Base-by-base conservation (phyloP, 768 basidiomycete genomes). In the Sarcodon sp. region DNA sequence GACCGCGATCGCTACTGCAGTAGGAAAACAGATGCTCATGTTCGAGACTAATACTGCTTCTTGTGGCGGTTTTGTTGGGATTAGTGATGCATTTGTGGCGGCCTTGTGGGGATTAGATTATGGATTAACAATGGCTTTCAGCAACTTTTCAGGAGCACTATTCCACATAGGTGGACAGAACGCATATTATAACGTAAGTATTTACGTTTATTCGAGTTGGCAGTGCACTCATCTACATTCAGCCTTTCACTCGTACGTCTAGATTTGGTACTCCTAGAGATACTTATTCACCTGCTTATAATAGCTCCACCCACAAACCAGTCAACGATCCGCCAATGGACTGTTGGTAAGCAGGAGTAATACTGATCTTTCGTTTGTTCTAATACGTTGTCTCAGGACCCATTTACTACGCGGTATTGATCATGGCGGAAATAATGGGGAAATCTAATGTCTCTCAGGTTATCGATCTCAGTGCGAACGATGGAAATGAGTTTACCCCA, bases 31-130 rank as follows among this genome's bases (percentile, higher is more conserved):
- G 33, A 61, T 75, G 50, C 54, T 73, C 45, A 74, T 78, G 71
- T 65, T 76, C 53, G 76, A 78, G 59, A 75, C 71, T 35, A 74
- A 73, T 53, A 68, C 71, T 7, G 75, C 73, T 0, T 69, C 67
- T 43, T 77, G 76, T 57, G 73, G 72, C 49, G 76, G 75, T n/a
- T 75, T 75, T 55, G 59, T 68, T 12, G 75, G 75, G 4, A 53
- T 78, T 47, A 69, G 67, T 35, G 71, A 76, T 53, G 66, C 64
- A 35, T 77, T 76, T 47, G 72, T 68, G 3, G 69, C 69, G 2
- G 66, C 72, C 13, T 61, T 76, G 21, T 78, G 76, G 75, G 73
- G 57, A 33, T 55, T 71, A 38, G 75, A 77, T 54, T 73, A 67
- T 54, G 69, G 69, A 3, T 51, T 78, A 35, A 68, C 70, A 54